Conservation (phyloP, 2,329 filamentous ascomycete species). For the Daldinia sp. region DNA sequence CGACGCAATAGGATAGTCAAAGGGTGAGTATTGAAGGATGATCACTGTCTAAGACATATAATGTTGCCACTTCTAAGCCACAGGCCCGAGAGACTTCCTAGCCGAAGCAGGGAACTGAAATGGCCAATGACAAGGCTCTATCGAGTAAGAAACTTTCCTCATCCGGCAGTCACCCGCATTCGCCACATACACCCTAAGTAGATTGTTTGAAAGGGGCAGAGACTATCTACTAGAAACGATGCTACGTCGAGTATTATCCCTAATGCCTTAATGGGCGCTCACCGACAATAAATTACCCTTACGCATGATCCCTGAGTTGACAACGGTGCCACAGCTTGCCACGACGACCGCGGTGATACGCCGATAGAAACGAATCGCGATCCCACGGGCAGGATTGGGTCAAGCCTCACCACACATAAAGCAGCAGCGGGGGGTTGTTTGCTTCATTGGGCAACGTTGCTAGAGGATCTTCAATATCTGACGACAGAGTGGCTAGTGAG, state of each 20-base stretch:
- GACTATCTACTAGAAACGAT: not conserved
- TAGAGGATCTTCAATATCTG: slow-evolving; percentile 13
- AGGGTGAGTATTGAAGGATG: slow-evolving; percentile 13
- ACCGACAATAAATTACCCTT: slow-evolving; percentile 2
- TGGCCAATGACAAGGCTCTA: slow-evolving; percentile 39
- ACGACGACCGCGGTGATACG: slow-evolving; percentile 6
- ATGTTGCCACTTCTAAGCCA: slow-evolving; percentile 34
- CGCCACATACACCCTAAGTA: slow-evolving; percentile 38
- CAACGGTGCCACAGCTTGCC: slow-evolving; percentile 20
- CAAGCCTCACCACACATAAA: slow-evolving; percentile 9
- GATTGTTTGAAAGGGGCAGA: not conserved
- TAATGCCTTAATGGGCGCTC: not conserved
- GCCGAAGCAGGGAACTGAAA: slow-evolving; percentile 11
- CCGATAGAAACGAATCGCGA: not conserved
- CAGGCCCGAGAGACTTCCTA: slow-evolving; percentile 33
- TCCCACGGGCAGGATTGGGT: not conserved
- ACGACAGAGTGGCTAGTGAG: slow-evolving; percentile 33
- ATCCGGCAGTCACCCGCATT: slow-evolving; percentile 41
- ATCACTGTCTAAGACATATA: slow-evolving; percentile 2
- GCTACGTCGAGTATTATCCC: slow-evolving; percentile 16
- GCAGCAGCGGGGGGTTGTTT: not conserved
- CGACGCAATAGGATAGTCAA: slow-evolving; percentile 6
- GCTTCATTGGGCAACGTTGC: slow-evolving; percentile 3
- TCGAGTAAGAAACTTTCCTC: slow-evolving; percentile 40
- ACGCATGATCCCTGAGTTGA: not conserved